Evolutionary conservation across 495 filamentous ascomycete species (phyloP), one percentile per base, ranked within the genome.

Genomic region (Neurospora sublineolata): DNA sequence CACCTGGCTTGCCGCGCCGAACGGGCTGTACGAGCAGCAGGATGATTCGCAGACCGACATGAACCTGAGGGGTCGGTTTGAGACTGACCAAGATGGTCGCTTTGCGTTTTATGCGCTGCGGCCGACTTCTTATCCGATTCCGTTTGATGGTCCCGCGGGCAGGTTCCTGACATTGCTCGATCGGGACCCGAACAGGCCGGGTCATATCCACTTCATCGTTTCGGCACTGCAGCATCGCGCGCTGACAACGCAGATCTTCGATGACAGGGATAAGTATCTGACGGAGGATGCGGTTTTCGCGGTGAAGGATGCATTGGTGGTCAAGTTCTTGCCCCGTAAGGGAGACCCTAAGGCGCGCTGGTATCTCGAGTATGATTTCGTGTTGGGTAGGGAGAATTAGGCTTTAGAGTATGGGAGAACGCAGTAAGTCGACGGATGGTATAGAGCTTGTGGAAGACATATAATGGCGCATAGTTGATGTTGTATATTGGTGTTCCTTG

Each of bases 21-120:
- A 93, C 74, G 92, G 92, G 1, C 78, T 93, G 71, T 94, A 94
- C 76, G 91, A 93, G 83, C 90, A 92, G 82, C 90, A 93, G 81
- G 91, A 94, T 72, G 79, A 87, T 30, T 67, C 67, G n/a, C 90
- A 92, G 83, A 84, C 86, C 7, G 91, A 93, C 72, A 89, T 88
- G 80, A 94, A 93, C 75, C 83, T 93, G 39, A 85, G 91, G 3
- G 91, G 91, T 7, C 87, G 89, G 33, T 92, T 94, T 78, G 83
- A 77, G 69, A 93, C 91, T 1, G 88, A 90, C 73, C 79, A 80
- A 42, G 80, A 89, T 23, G 92, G 92, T 2, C 81, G 82, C 4
- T 94, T 92, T 77, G 81, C 82, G 30, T 86, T 93, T 72, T 89
- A 91, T 76, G 89, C 87, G 74, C 76, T 94, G 73, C 83, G 89